A percentile compares a stretch with the other conserved stretches of the same genome.
Evolutionary conservation across 1,139 yeast genomes (phyloP).

Genomic region (Blastobotrys serpentis): DNA sequence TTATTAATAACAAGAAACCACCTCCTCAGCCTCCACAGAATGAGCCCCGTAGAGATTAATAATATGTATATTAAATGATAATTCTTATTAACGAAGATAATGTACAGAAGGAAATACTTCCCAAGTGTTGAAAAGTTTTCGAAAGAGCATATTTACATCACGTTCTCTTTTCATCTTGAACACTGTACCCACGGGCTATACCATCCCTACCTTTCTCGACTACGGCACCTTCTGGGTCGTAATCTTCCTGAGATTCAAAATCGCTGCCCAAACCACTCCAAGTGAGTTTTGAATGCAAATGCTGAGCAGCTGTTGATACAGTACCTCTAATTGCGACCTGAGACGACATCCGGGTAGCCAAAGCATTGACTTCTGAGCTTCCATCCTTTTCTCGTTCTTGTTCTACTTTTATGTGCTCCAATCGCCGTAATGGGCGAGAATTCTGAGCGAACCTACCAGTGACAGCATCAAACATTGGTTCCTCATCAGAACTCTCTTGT

Average conservation of each 20-base stretch:
- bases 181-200: conserved; percentile 80
- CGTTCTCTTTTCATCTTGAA: conserved; percentile 24
- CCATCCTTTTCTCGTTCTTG: conserved; percentile 31
- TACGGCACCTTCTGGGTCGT: conserved; percentile 45
- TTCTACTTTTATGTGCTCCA: conserved; percentile 63
- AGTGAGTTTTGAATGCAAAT: conserved; percentile 59
- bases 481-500: conserved; percentile 49
- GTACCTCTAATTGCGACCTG: conserved; percentile 70
- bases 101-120: too few species aligned
- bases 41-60: neutral
- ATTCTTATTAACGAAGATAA: conserved; percentile 2
- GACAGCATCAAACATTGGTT: conserved; percentile 85
- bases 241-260: conserved; percentile 41
- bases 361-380: conserved; percentile 36
- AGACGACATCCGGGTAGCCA: conserved; percentile 60
- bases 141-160: too few species aligned
- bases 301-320: conserved; percentile 83
- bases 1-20: neutral
- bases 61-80: conserved; percentile 7
- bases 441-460: conserved; percentile 71
- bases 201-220: conserved; percentile 84
- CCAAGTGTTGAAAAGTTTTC: too few species aligned
- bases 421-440: conserved; percentile 68
- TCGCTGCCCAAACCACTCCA: conserved; percentile 97
- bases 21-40: neutral